phyloP scores from a whole-genome alignment of 1,284 basidiomycete species.

The Sanghuangporus baumii region DNA sequence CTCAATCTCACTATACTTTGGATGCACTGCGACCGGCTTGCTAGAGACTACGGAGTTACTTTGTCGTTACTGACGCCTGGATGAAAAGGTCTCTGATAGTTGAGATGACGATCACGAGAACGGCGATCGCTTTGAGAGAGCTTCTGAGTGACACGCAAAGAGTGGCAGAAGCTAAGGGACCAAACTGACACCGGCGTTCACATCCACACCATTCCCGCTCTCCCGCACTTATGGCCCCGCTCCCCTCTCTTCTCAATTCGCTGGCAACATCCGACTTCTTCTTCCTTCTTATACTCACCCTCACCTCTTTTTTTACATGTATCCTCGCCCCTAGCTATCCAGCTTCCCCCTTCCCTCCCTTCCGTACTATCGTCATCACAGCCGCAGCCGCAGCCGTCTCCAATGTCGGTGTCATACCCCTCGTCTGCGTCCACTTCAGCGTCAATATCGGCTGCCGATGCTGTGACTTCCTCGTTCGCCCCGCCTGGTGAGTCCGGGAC shows the following conservation, averaged over 20 bases:
- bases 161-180: not conserved
- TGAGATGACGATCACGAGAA: not conserved
- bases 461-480: constrained; percentile 7
- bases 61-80: too few species aligned
- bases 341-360: not conserved
- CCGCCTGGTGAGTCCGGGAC: constrained; percentile 14
- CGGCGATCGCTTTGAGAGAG: not conserved
- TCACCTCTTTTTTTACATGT: not conserved
- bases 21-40: too few species aligned
- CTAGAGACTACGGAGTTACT: too few species aligned
- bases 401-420: constrained; percentile 6
- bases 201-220: not conserved
- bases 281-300: not conserved
- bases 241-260: not conserved
- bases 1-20: too few species aligned
- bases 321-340: not conserved
- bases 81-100: not conserved
- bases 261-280: constrained; percentile 1
- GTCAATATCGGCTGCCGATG: not conserved
- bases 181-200: not conserved
- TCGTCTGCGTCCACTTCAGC: not conserved
- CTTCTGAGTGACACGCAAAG: not conserved
- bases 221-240: not conserved
- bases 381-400: not conserved
- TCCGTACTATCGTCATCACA: not conserved